Base-by-base conservation (phyloP, 192 early-diverging fungal genomes). In the Blastocladiella britannica region DNA sequence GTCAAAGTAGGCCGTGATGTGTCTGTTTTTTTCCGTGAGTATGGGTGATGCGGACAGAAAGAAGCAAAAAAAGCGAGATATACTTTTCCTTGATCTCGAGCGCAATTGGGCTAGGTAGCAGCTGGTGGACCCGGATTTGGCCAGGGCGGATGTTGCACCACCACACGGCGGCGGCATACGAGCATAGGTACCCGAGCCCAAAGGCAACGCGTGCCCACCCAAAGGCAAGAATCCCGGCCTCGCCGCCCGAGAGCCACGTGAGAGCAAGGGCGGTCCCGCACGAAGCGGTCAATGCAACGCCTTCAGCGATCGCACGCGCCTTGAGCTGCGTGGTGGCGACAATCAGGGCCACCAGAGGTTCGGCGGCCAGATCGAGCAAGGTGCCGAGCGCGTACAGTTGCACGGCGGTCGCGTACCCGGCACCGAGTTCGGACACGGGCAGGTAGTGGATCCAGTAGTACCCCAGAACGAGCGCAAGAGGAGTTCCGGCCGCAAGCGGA, bases 291-390 rank as follows among this genome's bases (percentile, higher is more conserved):
- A 95, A 82, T 0, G 85, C 88, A n/a, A 74, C 55, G 0, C 85
- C 89, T 62, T 97, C 92, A 28, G 88, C 74, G 26, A 72, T 67
- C 4, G 88, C 90, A 22, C 91, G 82, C 9, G 86, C 60, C 56
- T 73, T 74, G 62, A 89, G 89, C 65, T 84, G 69, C 23, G 93
- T 65, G 29, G 72, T 74, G 55, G 78, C 77, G 28, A 83, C 73
- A 0, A 82, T 74, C 18, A 85, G 60, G 27, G 87, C 79, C 67
- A 82, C 93, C 29, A 95, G 63, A 7, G 94, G 94, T 66, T 97
- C 94, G 15, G 82, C 72, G 1, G 74, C 47, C 1, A 97, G 65
- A 67, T 97, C 94, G 12, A 88, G 55, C 58, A 85, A 72, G 3
- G 89, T 85, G 0, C 88, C 78, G 8, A 81, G 26, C 25, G 83